These are phyloP conservation scores for Arthrobotrys conoides DNA, from an alignment of 2,329 filamentous ascomycete genomes.

Conservation along the genomic window DNA sequence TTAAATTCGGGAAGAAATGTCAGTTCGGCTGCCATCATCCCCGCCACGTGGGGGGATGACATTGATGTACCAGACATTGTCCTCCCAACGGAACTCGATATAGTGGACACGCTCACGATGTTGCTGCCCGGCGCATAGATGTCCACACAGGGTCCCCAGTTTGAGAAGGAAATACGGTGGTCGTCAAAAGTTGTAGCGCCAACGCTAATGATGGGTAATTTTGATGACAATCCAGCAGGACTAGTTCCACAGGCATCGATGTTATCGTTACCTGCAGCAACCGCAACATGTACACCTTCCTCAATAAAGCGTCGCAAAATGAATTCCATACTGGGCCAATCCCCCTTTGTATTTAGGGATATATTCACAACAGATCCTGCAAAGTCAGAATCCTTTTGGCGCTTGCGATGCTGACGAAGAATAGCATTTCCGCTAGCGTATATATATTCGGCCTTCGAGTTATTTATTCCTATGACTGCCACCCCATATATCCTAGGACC, in stretches of 20 bases:
- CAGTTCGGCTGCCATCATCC: conserved; percentile 16
- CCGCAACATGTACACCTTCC: background rate
- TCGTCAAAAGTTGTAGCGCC: background rate
- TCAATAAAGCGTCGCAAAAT: background rate
- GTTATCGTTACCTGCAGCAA: background rate
- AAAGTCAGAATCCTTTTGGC: background rate
- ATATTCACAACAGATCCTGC: conserved; percentile 22
- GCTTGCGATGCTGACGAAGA: background rate
- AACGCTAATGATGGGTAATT: background rate
- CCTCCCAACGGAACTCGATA: too few species aligned
- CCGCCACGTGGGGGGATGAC: conserved; percentile 6
- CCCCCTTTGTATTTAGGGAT: background rate
- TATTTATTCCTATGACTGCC: too few species aligned
- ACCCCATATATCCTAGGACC: background rate
- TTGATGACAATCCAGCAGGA: background rate
- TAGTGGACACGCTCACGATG: background rate
- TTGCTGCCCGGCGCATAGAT: conserved; percentile 25
- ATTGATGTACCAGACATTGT: conserved; percentile 6
- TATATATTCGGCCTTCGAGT: too few species aligned
- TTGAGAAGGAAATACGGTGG: background rate
- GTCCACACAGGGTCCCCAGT: conserved; percentile 22
- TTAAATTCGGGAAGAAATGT: background rate
- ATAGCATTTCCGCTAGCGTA: too few species aligned
- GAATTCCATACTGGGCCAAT: background rate
- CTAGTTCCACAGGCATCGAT: background rate